These are phyloP conservation scores for Cyberlindnera amylophila DNA, from an alignment of 805 yeast species.

Conservation along the genomic window DNA sequence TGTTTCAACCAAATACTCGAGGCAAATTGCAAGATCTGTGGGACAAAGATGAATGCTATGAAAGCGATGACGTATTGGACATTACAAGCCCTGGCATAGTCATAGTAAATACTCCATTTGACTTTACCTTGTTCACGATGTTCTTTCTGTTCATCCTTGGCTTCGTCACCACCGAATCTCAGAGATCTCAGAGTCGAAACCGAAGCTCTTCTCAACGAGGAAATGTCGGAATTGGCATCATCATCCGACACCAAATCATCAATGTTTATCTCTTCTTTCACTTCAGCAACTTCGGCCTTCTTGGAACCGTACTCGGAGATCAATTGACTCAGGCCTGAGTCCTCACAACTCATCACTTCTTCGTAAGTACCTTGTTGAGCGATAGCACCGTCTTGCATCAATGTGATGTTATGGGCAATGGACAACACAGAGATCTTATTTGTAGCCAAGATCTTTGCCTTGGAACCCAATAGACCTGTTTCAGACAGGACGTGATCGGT, in stretches of 20 bases:
- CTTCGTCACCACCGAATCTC: conserved; percentile 33
- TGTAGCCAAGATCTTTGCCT: conserved; percentile 79
- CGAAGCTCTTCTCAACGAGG: conserved; percentile 61
- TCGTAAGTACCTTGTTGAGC: conserved; percentile 62
- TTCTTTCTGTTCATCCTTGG: conserved; percentile 47
- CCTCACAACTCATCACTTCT: conserved; percentile 42
- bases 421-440: conserved; percentile 80
- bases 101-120: conserved; percentile 76
- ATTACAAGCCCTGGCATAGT: conserved; percentile 87
- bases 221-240: conserved; percentile 31
- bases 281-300: conserved; percentile 26
- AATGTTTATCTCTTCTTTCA: conserved; percentile 15
- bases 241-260: conserved; percentile 22
- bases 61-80: conserved; percentile 58
- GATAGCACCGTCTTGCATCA: conserved; percentile 67
- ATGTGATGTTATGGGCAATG: conserved; percentile 64
- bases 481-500: conserved; percentile 81
- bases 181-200: conserved; percentile 41
- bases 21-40: conserved; percentile 58
- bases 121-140: conserved; percentile 92
- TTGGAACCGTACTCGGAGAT: conserved; percentile 61
- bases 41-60: conserved; percentile 48
- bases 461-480: conserved; percentile 67
- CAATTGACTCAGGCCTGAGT: conserved; percentile 49
- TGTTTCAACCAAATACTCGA: conserved; percentile 92